Conservation (phyloP, 2,329 filamentous ascomycete genomes). For the Aspergillus vadensis region DNA sequence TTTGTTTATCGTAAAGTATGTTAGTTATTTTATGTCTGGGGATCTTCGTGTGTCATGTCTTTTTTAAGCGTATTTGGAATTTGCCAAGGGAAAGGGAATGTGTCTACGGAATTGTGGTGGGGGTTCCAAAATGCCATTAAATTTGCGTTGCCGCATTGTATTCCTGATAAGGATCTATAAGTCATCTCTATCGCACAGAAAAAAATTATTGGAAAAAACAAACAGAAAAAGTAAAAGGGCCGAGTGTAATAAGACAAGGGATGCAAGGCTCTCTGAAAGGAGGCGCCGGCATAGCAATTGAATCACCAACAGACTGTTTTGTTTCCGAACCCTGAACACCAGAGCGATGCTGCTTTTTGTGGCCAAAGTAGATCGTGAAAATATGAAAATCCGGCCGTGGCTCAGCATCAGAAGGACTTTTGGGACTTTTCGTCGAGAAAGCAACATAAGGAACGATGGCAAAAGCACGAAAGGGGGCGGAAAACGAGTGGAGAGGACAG, state of each 20-base stretch:
- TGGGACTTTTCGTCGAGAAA: background rate
- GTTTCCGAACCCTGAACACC: slow-evolving; percentile 11
- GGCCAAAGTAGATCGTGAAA: background rate
- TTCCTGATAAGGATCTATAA: slow-evolving; percentile 7
- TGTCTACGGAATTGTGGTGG: background rate
- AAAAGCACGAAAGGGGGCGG: background rate
- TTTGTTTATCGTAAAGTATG: too few species aligned
- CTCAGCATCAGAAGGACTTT: background rate
- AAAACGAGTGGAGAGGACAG: background rate
- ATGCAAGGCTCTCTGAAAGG: background rate
- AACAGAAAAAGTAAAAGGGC: background rate
- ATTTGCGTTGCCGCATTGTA: slow-evolving; percentile 8
- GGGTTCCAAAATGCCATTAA: background rate
- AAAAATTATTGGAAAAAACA: background rate
- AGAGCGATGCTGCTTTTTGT: slow-evolving; percentile 17
- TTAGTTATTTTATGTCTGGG: too few species aligned
- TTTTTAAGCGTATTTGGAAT: background rate
- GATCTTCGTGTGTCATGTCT: background rate
- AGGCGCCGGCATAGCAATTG: background rate
- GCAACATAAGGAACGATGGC: background rate
- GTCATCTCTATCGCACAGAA: slow-evolving; percentile 3
- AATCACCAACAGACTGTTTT: slow-evolving; percentile 10
- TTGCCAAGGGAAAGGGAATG: background rate
- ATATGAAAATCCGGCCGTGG: background rate
- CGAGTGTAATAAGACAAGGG: background rate